Conservation (phyloP, 306 rosid genomes). For the Mimosa pudica region DNA sequence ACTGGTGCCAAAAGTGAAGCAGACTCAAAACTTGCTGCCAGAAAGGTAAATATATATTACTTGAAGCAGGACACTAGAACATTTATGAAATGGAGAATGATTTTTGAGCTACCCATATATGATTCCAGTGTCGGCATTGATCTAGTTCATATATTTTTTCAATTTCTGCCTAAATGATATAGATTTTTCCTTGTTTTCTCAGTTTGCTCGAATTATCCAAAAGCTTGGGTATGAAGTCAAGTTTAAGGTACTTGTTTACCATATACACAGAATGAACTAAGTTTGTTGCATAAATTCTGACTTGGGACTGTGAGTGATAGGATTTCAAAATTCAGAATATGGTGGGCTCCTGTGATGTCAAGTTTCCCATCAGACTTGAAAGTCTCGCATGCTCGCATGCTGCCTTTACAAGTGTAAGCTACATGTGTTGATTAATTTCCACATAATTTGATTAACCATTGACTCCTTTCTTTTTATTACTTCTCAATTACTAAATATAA, state of each 20-base stretch:
- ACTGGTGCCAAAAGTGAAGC: slow-evolving; percentile 71
- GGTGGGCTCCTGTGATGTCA: slow-evolving; percentile 72
- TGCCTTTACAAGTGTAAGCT: slow-evolving; percentile 1
- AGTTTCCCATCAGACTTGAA: slow-evolving; percentile 71
- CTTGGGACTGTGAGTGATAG: slow-evolving; percentile 34
- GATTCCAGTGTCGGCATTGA: background rate
- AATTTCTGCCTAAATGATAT: slow-evolving; percentile 27
- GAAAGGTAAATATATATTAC: slow-evolving; percentile 50
- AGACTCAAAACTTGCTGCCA: slow-evolving; percentile 72
- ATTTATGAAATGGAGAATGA: background rate
- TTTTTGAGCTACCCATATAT: background rate
- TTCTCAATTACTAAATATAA: too few species aligned
- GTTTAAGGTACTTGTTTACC: slow-evolving; percentile 51
- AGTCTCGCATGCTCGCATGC: slow-evolving; percentile 57
- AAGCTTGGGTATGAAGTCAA: slow-evolving; percentile 65
- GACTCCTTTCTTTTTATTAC: background rate
- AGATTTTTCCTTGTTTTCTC: slow-evolving; percentile 32
- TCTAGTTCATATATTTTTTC: background rate
- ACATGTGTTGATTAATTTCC: background rate
- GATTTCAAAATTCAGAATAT: slow-evolving; percentile 78
- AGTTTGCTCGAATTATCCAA: slow-evolving; percentile 78
- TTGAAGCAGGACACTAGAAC: background rate
- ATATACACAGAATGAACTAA: background rate
- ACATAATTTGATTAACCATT: background rate
- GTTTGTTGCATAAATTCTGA: background rate